Evolutionary conservation across 2,329 filamentous ascomycete genomes (phyloP), one percentile per base, ranked within the genome.

Genomic region (Fusarium zealandicum): DNA sequence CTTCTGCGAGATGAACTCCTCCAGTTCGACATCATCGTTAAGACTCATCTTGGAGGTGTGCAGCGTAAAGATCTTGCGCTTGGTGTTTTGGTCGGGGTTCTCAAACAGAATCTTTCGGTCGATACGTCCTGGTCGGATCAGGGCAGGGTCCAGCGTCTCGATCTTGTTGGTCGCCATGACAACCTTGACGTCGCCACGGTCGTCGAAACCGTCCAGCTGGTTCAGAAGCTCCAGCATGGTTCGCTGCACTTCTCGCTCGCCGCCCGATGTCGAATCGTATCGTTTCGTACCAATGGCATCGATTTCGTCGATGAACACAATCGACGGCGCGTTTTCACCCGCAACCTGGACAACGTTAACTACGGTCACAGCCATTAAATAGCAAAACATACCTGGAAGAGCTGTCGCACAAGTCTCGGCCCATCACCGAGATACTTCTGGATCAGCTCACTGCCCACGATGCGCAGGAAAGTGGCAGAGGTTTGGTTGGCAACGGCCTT

Each of bases 131-230:
- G 95, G 95, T 65, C 95, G 89, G 72, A 99, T 99, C 66, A 99
- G 82, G 14, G 95, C 95, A 49, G 95, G 95, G 71, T 99, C 96
- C 22, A 99, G 83, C 4, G 92, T 96, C 66, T 99, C 96, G 66
- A 99, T 99, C 85, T 99, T 99, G 87, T 99, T 99, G 65, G 95
- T 99, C 11, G 95, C 96, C 93, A 99, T 98, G 75, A 99, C 93
- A 58, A 99, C 95, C 82, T 99, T 99, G 76, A 99, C 93, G 72
- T 99, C 95, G 66, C 95, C 96, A 57, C 95, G 90, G 75, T 99
- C 96, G 72, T 99, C 95, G 78, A 99, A 99, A 69, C 95, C 95
- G 73, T 99, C 95, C 8, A 99, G 87, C 79, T 99, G 95, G 77
- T 99, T 99, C 35, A 99, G 87, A 48, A 99, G 85, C 72, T 99